phyloP scores from a whole-genome alignment of 371 early-diverging fungal species.

The Mortierella sp. region DNA sequence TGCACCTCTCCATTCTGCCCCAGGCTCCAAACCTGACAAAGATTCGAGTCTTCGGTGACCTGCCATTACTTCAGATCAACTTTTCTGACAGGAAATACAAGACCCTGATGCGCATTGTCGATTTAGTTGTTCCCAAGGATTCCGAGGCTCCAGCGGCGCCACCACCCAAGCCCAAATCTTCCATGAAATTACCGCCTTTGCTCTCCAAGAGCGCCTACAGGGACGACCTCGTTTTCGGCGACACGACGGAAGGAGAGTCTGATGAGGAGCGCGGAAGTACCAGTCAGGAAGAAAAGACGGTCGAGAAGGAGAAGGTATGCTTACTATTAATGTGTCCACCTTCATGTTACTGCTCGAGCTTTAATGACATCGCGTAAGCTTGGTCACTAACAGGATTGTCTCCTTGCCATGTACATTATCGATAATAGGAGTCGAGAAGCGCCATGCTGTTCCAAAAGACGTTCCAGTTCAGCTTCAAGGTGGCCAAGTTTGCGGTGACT shows the following conservation, averaged over 20 bases:
- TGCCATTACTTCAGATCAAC: slow-evolving; percentile 91
- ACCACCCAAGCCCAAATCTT: slow-evolving; percentile 43
- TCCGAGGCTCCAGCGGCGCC: slow-evolving; percentile 48
- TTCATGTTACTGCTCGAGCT: not conserved
- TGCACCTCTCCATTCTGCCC: slow-evolving; percentile 90
- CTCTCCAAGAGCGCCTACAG: slow-evolving; percentile 32
- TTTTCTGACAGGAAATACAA: slow-evolving; percentile 96
- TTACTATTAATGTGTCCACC: not conserved
- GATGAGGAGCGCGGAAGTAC: slow-evolving; percentile 34
- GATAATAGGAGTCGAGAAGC: slow-evolving; percentile 34
- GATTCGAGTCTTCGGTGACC: slow-evolving; percentile 84
- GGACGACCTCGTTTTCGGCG: slow-evolving; percentile 49
- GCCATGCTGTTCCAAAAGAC: slow-evolving; percentile 62
- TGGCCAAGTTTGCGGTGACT: slow-evolving; percentile 79
- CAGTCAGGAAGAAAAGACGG: slow-evolving; percentile 24
- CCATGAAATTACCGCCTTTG: slow-evolving; percentile 22
- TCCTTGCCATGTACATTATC: not conserved
- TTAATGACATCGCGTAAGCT: not conserved
- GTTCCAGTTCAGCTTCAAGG: slow-evolving; percentile 79
- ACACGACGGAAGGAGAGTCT: slow-evolving; percentile 46
- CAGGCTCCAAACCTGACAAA: slow-evolving; percentile 82
- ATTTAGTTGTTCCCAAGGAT: slow-evolving; percentile 65
- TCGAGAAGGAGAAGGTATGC: slow-evolving; percentile 28
- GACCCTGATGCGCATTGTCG: slow-evolving; percentile 87
- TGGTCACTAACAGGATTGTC: not conserved